A percentile compares a stretch with the other conserved stretches of the same genome.
Evolutionary conservation across 805 yeast species (phyloP).

Genomic region (Debaryomyces hansenii): DNA sequence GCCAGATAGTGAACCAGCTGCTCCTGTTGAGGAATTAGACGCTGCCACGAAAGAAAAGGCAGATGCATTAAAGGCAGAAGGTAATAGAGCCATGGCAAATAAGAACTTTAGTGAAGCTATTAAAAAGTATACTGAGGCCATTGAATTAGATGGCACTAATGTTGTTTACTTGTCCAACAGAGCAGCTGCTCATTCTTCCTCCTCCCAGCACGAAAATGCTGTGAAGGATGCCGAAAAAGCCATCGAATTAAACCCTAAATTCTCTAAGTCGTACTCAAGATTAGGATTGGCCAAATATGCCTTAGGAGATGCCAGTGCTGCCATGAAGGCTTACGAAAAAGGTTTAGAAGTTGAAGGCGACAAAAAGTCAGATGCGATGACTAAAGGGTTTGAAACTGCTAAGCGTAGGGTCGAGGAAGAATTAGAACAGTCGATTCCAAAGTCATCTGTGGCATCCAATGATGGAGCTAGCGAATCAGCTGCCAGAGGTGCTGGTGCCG

Average conservation of each 20-base stretch:
- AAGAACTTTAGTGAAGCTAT: conserved; percentile 72
- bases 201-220: conserved; percentile 72
- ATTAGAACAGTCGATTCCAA: conserved; percentile 41
- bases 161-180: conserved; percentile 90
- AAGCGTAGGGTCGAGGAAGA: conserved; percentile 83
- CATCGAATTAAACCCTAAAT: conserved; percentile 70
- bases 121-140: conserved; percentile 77
- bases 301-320: conserved; percentile 86
- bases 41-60: conserved; percentile 68
- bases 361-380: conserved; percentile 83
- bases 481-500: conserved; percentile 24
- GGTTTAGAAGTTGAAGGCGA: conserved; percentile 90
- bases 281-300: conserved; percentile 93
- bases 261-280: conserved; percentile 92
- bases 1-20: conserved; percentile 29
- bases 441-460: conserved; percentile 27
- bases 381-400: conserved; percentile 90
- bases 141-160: conserved; percentile 65
- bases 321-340: conserved; percentile 85
- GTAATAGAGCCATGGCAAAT: conserved; percentile 85
- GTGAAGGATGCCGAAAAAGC: conserved; percentile 83
- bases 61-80: conserved; percentile 81
- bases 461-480: conserved; percentile 26
- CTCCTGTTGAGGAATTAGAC: conserved; percentile 36
- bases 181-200: conserved; percentile 93